A percentile compares a stretch with the other conserved stretches of the same genome.
Evolutionary conservation across 768 basidiomycete species (phyloP).

Genomic region (Rhodotorula sphaerocarpa): DNA sequence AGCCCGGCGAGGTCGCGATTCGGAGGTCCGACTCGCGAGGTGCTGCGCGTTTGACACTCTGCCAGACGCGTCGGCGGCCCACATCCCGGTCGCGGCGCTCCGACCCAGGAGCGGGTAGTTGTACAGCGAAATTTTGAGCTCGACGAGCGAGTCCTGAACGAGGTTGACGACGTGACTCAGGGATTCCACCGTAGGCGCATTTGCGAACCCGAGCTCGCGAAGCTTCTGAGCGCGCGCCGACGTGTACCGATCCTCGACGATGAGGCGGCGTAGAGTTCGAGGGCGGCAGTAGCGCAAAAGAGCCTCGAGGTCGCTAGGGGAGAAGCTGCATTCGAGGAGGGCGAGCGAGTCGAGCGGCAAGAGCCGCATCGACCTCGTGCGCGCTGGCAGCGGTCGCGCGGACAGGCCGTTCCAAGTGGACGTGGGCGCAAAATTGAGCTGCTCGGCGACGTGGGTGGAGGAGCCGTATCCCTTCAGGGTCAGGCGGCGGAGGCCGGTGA

Average conservation of each 20-base stretch:
- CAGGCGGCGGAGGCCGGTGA: conserved; percentile 8
- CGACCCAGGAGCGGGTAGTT: conserved; percentile 5
- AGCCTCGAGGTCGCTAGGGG: not conserved
- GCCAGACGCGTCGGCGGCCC: not conserved
- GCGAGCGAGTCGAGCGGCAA: conserved; percentile 6
- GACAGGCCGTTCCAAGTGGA: not conserved
- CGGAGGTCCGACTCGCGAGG: not conserved
- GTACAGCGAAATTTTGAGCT: conserved; percentile 13
- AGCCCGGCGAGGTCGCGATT: not conserved
- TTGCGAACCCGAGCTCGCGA: not conserved
- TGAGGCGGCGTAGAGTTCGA: not conserved
- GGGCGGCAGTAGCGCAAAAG: conserved; percentile 6
- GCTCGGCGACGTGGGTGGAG: not conserved
- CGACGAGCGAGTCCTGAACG: not conserved
- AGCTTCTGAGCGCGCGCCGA: not conserved
- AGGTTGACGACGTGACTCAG: not conserved
- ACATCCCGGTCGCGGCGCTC: not conserved
- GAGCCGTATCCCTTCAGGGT: conserved; percentile 13
- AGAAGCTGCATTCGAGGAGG: conserved; percentile 15
- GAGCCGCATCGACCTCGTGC: conserved; percentile 2
- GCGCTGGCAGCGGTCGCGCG: conserved; percentile 10
- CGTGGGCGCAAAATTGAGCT: conserved; percentile 21
- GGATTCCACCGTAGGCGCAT: conserved; percentile 5
- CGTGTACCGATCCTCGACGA: not conserved
- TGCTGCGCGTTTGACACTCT: not conserved